phyloP scores from a whole-genome alignment of 2,329 filamentous ascomycete genomes.

The Fusarium guadeloupense region DNA sequence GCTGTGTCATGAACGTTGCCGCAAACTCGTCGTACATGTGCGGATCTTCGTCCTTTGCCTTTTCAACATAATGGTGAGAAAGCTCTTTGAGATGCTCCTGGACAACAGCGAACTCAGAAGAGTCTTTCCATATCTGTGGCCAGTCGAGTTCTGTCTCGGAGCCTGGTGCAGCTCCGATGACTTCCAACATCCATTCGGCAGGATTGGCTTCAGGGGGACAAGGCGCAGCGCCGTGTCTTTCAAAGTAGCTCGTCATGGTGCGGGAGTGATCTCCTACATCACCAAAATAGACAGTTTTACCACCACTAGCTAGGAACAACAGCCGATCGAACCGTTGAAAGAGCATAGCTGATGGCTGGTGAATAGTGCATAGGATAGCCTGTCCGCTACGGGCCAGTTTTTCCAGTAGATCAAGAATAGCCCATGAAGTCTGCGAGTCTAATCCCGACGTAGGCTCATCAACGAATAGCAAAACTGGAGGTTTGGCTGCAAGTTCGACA shows the following conservation, averaged over 20 bases:
- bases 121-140: slow-evolving; percentile 50
- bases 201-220: slow-evolving; percentile 68
- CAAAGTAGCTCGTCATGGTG: slow-evolving; percentile 68
- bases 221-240: slow-evolving; percentile 64
- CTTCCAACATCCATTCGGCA: slow-evolving; percentile 72
- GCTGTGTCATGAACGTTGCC: slow-evolving; percentile 44
- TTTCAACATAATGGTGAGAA: slow-evolving; percentile 6
- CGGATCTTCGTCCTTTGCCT: slow-evolving; percentile 10
- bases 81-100: slow-evolving; percentile 48
- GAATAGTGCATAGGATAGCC: slow-evolving; percentile 61
- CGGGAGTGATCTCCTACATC: slow-evolving; percentile 66
- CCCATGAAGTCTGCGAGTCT: slow-evolving; percentile 68
- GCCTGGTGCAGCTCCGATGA: slow-evolving; percentile 56
- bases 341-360: slow-evolving; percentile 59
- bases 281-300: slow-evolving; percentile 72
- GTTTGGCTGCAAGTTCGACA: slow-evolving; percentile 62
- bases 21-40: slow-evolving; percentile 47
- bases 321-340: slow-evolving; percentile 65
- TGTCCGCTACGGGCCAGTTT: slow-evolving; percentile 64
- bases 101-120: slow-evolving; percentile 43
- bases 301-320: slow-evolving; percentile 67
- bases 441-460: slow-evolving; percentile 68
- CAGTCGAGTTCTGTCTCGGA: slow-evolving; percentile 55
- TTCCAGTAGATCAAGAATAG: slow-evolving; percentile 65
- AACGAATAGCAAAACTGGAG: slow-evolving; percentile 64